phyloP scores from a whole-genome alignment of 164 flowering plant genomes.

The Macadamia integrifolia region DNA sequence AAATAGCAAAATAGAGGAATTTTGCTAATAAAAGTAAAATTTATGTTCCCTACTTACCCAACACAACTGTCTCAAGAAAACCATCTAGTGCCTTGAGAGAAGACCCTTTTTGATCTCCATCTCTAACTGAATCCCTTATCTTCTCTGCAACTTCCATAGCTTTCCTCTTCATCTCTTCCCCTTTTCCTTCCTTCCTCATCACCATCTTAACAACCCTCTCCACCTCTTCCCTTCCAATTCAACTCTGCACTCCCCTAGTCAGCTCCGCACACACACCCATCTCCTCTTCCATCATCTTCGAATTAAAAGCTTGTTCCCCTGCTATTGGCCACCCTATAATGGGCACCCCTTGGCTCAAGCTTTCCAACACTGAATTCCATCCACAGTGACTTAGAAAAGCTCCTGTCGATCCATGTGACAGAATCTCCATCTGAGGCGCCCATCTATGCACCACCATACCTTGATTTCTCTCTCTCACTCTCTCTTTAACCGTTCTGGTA shows the following conservation, averaged over 20 bases:
- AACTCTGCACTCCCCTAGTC: slow-evolving; percentile 6
- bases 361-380: slow-evolving; percentile 16
- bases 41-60: too few relatives aligned
- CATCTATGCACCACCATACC: slow-evolving; percentile 3
- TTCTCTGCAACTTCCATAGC: not conserved
- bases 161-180: slow-evolving; percentile 14
- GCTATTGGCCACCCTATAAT: slow-evolving; percentile 28
- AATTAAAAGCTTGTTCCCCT: slow-evolving; percentile 22
- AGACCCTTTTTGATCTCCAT: too few relatives aligned
- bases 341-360: slow-evolving; percentile 23
- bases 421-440: slow-evolving; percentile 8
- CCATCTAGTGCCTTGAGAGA: too few relatives aligned
- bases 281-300: slow-evolving; percentile 21
- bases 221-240: slow-evolving; percentile 5
- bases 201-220: slow-evolving; percentile 14
- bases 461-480: not conserved
- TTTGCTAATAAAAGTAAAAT: too few relatives aligned
- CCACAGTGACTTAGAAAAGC: slow-evolving; percentile 11
- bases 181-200: slow-evolving; percentile 12
- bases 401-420: slow-evolving; percentile 3
- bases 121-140: too few relatives aligned
- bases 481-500: slow-evolving; percentile 8
- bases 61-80: too few relatives aligned
- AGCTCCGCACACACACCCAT: slow-evolving; percentile 19
- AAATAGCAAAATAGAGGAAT: too few relatives aligned